Conservation (phyloP, 805 yeast species). For the Cyberlindnera xylosilytica region DNA sequence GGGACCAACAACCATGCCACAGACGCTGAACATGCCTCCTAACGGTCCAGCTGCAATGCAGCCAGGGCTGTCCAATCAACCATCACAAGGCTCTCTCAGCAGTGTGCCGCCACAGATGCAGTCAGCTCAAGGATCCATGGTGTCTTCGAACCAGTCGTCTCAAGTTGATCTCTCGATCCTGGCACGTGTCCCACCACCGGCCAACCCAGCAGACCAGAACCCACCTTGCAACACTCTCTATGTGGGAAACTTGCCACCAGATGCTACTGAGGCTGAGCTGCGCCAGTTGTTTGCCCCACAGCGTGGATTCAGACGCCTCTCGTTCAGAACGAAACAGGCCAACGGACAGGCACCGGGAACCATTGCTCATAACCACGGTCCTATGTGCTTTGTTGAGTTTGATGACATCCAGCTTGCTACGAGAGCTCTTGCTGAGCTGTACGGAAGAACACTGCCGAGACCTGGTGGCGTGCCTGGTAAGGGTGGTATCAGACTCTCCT, state of each 20-base stretch:
- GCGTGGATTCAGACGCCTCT: conserved; percentile 87
- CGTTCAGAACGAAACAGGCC: conserved; percentile 75
- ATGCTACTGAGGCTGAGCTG: conserved; percentile 91
- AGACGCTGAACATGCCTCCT: too few species aligned
- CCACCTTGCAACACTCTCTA: conserved; percentile 98
- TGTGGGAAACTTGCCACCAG: conserved; percentile 96
- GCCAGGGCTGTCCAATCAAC: conserved; percentile 18
- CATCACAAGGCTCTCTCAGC: conserved; percentile 4
- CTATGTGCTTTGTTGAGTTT: conserved; percentile 99
- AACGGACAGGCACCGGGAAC: conserved; percentile 36
- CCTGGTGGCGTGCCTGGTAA: conserved; percentile 66
- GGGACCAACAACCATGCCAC: neutral
- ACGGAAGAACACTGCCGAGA: conserved; percentile 88
- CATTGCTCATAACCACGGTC: conserved; percentile 60
- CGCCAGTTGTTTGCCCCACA: conserved; percentile 84
- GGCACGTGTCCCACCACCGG: conserved; percentile 85
- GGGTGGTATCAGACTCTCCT: conserved; percentile 92
- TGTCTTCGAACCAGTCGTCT: conserved; percentile 23
- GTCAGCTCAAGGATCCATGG: conserved; percentile 4
- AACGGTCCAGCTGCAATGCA: conserved; percentile 4
- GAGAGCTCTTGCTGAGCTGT: conserved; percentile 86
- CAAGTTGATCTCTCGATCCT: conserved; percentile 65
- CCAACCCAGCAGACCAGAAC: conserved; percentile 98
- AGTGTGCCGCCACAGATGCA: conserved; percentile 8
- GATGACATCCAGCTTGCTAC: conserved; percentile 95